Conservation (phyloP, 768 basidiomycete species). For the Russula vinacea region DNA sequence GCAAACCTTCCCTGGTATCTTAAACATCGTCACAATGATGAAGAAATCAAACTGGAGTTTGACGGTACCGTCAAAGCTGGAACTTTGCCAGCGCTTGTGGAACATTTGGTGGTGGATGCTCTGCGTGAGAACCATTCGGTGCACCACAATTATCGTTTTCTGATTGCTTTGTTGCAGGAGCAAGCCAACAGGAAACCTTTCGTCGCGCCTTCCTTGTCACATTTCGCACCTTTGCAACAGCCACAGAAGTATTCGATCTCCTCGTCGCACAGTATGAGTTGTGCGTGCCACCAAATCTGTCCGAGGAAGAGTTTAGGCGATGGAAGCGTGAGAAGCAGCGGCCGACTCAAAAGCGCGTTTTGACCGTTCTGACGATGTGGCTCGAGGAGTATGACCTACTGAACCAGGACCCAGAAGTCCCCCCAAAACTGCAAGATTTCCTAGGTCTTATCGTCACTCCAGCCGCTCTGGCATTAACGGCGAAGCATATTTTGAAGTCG, state of each 20-base stretch:
- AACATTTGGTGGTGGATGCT: conserved; percentile 60
- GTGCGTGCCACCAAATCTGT: conserved; percentile 45
- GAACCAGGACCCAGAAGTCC: conserved; percentile 63
- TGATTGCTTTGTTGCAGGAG: conserved; percentile 22
- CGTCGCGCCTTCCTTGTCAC: conserved; percentile 75
- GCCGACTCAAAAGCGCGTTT: conserved; percentile 60
- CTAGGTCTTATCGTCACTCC: conserved; percentile 42
- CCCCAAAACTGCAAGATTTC: conserved; percentile 55
- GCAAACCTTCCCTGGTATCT: conserved; percentile 56
- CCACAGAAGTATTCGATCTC: conserved; percentile 63
- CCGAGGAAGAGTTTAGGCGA: conserved; percentile 51
- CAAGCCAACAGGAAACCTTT: conserved; percentile 39
- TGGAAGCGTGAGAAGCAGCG: conserved; percentile 64
- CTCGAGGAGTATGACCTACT: conserved; percentile 57
- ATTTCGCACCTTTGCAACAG: conserved; percentile 73
- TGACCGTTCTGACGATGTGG: conserved; percentile 59
- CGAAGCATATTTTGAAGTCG: conserved; percentile 49
- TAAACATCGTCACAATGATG: conserved; percentile 49
- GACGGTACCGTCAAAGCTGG: conserved; percentile 69
- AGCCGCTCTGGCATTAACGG: conserved; percentile 43
- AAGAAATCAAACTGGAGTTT: conserved; percentile 60
- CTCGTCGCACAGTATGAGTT: conserved; percentile 63
- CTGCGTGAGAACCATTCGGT: conserved; percentile 47
- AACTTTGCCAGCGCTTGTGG: conserved; percentile 68
- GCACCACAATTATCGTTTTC: background rate